phyloP scores from a whole-genome alignment of 441 rosid genomes.

The Adansonia rubrostipa region DNA sequence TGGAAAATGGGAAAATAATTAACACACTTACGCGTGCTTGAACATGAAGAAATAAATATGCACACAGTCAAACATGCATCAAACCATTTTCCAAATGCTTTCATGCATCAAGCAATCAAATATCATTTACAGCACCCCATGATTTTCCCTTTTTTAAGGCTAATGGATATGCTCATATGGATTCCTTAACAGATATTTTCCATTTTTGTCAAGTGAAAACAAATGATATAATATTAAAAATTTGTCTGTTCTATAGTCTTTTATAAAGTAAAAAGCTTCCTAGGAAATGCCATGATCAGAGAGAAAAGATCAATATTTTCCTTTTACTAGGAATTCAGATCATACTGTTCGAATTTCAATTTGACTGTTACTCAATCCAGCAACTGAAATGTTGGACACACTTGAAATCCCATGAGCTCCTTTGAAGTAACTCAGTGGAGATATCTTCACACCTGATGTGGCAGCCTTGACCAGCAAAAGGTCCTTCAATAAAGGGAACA shows the following conservation, averaged over 20 bases:
- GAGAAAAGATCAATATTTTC: conserved; percentile 22
- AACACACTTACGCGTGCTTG: conserved; percentile 15
- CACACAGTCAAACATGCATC: conserved; percentile 4
- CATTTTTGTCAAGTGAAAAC: background rate
- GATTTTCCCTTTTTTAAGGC: background rate
- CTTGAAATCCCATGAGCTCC: conserved; percentile 97
- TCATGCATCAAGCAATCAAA: conserved; percentile 1
- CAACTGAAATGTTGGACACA: conserved; percentile 67
- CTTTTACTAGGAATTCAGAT: conserved; percentile 25
- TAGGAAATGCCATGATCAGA: background rate
- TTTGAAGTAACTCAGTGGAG: conserved; percentile 75
- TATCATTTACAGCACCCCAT: background rate
- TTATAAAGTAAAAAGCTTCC: conserved; percentile 20
- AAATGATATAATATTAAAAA: background rate
- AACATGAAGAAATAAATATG: conserved; percentile 21
- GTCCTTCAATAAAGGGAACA: conserved; percentile 69
- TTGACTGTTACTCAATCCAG: conserved; percentile 50
- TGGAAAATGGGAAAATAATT: conserved; percentile 25
- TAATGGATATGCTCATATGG: conserved; percentile 16
- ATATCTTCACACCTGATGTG: conserved; percentile 48
- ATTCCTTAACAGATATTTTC: conserved; percentile 19
- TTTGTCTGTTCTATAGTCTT: conserved; percentile 3
- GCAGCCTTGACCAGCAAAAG: conserved; percentile 42
- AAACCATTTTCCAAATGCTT: background rate
- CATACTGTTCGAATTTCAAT: conserved; percentile 85